These are phyloP conservation scores for Saccharomyces kudriavzevii DNA, from an alignment of 805 yeast species.

Conservation along the genomic window DNA sequence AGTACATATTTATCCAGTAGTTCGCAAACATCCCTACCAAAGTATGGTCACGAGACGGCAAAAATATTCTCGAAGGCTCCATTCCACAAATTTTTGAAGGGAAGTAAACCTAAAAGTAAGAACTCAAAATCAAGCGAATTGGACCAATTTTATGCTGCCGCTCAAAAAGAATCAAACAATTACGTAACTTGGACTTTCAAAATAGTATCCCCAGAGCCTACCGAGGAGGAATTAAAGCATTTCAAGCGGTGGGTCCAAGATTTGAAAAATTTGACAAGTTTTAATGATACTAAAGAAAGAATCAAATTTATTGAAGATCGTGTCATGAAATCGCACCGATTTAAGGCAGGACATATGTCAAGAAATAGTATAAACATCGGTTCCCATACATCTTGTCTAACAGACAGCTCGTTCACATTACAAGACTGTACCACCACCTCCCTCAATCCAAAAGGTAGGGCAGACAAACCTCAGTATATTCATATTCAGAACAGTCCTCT, in stretches of 20 bases:
- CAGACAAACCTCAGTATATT: slow-evolving; percentile 23
- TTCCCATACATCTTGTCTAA: neutral
- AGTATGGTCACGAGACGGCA: slow-evolving; percentile 9
- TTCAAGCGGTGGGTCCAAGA: slow-evolving; percentile 49
- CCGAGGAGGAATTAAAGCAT: slow-evolving; percentile 37
- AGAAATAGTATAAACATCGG: neutral
- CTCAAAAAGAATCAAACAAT: slow-evolving; percentile 6
- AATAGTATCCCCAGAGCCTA: slow-evolving; percentile 27
- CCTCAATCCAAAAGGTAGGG: slow-evolving; percentile 5
- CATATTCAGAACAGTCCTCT: slow-evolving; percentile 15
- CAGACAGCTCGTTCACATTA: slow-evolving; percentile 1
- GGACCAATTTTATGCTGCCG: slow-evolving; percentile 7
- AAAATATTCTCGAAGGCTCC: slow-evolving; percentile 16
- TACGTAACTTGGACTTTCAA: slow-evolving; percentile 25
- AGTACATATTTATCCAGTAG: slow-evolving; percentile 11
- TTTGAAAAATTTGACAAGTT: slow-evolving; percentile 43
- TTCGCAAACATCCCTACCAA: neutral
- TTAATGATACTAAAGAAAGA: slow-evolving; percentile 41
- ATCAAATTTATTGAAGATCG: slow-evolving; percentile 38
- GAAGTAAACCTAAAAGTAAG: slow-evolving; percentile 7
- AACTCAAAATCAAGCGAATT: slow-evolving; percentile 1
- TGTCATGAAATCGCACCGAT: slow-evolving; percentile 18
- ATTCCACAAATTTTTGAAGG: slow-evolving; percentile 16
- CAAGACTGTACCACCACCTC: slow-evolving; percentile 2
- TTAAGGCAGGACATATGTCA: slow-evolving; percentile 1